These are phyloP conservation scores for Aspergillus quadrilineatus DNA, from an alignment of 2,329 filamentous ascomycete genomes.

Conservation along the genomic window DNA sequence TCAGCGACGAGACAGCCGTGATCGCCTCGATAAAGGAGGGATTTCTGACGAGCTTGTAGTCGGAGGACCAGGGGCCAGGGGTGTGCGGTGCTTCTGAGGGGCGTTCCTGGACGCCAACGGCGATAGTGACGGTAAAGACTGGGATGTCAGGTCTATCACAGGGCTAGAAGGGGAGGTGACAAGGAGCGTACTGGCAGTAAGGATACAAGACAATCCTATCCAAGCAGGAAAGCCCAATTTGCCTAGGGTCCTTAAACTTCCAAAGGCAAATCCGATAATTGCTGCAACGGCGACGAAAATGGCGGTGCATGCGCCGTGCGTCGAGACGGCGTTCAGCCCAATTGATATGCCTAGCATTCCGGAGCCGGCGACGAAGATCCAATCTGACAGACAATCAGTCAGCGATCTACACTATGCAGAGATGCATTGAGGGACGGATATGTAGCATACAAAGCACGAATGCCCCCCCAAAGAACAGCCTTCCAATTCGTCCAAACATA, in stretches of 20 bases:
- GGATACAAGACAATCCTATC: slow-evolving; percentile 28
- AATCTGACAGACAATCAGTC: slow-evolving; percentile 21
- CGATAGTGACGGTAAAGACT: slow-evolving; percentile 27
- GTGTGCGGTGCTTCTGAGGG: slow-evolving; percentile 34
- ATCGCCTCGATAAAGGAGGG: slow-evolving; percentile 30
- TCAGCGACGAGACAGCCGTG: slow-evolving; percentile 29
- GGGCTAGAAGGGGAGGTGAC: background rate
- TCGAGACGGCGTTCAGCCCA: slow-evolving; percentile 43
- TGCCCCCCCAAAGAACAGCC: slow-evolving; percentile 44
- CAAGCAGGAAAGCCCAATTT: slow-evolving; percentile 37
- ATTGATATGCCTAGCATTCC: slow-evolving; percentile 46
- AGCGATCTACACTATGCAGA: background rate
- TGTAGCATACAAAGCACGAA: slow-evolving; percentile 20
- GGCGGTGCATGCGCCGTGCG: slow-evolving; percentile 35
- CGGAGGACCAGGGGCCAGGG: slow-evolving; percentile 26
- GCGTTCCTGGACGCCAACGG: slow-evolving; percentile 34
- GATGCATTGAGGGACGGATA: background rate
- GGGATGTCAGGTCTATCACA: background rate
- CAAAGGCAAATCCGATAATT: slow-evolving; percentile 24
- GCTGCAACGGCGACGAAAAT: slow-evolving; percentile 27
- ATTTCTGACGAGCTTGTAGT: slow-evolving; percentile 28
- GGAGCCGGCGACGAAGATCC: slow-evolving; percentile 42
- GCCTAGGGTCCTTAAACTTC: slow-evolving; percentile 37
- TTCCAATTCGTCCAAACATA: slow-evolving; percentile 54
- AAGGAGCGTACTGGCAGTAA: slow-evolving; percentile 20